Conservation (phyloP, 2,329 filamentous ascomycete species). For the Beauveria scarabaeidicola region DNA sequence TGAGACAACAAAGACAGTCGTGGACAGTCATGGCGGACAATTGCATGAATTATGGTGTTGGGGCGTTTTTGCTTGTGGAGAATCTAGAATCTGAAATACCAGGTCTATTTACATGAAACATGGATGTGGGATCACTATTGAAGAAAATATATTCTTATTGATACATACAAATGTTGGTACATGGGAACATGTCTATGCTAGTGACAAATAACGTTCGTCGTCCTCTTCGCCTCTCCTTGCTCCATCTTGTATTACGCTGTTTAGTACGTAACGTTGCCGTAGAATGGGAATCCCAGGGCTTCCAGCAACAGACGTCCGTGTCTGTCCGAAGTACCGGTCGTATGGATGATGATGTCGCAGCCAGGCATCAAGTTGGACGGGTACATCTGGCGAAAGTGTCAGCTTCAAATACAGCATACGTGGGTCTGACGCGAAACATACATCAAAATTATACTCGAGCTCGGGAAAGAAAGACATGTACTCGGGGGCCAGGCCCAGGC, state of each 20-base stretch:
- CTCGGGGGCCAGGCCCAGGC: conserved; percentile 68
- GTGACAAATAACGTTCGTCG: conserved; percentile 13
- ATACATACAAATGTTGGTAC: conserved; percentile 12
- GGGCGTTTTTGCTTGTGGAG: conserved; percentile 11
- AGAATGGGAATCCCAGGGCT: conserved; percentile 55
- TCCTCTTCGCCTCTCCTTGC: not conserved
- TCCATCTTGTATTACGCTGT: not conserved
- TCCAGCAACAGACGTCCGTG: conserved; percentile 66
- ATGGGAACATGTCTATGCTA: conserved; percentile 13
- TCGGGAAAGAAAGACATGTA: conserved; percentile 83
- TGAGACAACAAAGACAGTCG: no score
- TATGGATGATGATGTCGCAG: conserved; percentile 75
- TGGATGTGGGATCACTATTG: not conserved
- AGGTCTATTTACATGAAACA: not conserved
- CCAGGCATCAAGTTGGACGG: conserved; percentile 70
- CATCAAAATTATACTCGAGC: conserved; percentile 89
- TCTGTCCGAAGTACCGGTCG: conserved; percentile 73
- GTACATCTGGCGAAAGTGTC: conserved; percentile 39
- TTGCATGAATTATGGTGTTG: conserved; percentile 31
- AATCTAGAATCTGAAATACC: not conserved
- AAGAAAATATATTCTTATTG: conserved; percentile 1
- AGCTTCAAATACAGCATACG: not conserved
- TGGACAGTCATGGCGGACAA: conserved; percentile 1
- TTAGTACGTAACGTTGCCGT: conserved; percentile 56
- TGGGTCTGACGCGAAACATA: conserved; percentile 38